Evolutionary conservation across 345 rosid species (phyloP).

Genomic region (Punica granatum): DNA sequence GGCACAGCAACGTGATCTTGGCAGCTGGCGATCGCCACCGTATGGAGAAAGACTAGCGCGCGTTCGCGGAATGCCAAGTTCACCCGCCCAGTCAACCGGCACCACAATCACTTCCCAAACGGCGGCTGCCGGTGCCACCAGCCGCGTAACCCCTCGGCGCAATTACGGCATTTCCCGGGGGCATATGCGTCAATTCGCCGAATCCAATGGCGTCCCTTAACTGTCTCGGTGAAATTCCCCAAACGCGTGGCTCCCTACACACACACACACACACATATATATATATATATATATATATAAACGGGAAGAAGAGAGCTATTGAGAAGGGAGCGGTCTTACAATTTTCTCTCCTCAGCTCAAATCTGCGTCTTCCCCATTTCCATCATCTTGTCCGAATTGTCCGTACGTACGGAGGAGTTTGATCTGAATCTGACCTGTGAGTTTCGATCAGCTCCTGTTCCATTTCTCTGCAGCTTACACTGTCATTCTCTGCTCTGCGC

Average conservation of each 20-base stretch:
- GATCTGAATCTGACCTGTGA: constrained; percentile 1
- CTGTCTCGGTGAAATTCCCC: constrained; percentile 2
- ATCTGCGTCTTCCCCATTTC: constrained; percentile 3
- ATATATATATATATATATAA: background rate
- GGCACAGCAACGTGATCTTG: background rate
- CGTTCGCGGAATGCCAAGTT: no score
- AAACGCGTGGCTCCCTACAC: background rate
- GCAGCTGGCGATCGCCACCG: background rate
- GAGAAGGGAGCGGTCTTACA: background rate
- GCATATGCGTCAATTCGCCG: background rate
- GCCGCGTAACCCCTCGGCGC: background rate
- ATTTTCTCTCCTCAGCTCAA: background rate
- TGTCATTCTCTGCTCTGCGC: background rate
- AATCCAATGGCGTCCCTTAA: constrained; percentile 10
- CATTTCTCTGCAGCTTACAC: background rate
- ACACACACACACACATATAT: no score
- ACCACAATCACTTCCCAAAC: background rate
- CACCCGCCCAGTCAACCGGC: constrained; percentile 2
- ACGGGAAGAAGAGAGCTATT: background rate
- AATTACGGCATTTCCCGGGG: background rate
- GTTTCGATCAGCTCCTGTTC: background rate
- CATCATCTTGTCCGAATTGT: background rate
- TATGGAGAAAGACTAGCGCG: no score
- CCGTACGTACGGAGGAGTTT: background rate
- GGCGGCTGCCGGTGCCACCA: no score